phyloP scores from a whole-genome alignment of 2,329 filamentous ascomycete genomes.

The Onygenales sp. region DNA sequence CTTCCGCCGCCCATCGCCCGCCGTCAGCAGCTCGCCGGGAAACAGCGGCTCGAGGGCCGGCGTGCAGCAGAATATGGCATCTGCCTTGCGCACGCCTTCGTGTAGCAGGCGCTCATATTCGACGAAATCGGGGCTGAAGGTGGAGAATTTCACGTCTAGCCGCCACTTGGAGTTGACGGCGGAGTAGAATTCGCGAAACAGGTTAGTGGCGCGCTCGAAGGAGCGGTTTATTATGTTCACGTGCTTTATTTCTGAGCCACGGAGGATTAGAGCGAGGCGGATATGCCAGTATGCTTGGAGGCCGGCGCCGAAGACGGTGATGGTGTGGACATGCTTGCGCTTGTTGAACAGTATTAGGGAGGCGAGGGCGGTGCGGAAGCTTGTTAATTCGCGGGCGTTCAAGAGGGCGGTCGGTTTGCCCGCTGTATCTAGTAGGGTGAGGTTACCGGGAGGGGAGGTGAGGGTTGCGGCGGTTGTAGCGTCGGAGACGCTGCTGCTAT shows the following conservation, averaged over 20 bases:
- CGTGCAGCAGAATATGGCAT: conserved; percentile 84
- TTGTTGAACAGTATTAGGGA: conserved; percentile 51
- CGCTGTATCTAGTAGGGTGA: conserved; percentile 49
- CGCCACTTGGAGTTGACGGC: conserved; percentile 51
- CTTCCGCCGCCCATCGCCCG: conserved; percentile 32
- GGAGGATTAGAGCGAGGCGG: conserved; percentile 64
- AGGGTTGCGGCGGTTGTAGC: conserved; percentile 24
- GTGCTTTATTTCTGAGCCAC: conserved; percentile 58
- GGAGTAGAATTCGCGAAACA: conserved; percentile 47
- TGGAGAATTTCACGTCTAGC: conserved; percentile 56
- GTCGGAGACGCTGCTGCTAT: conserved; percentile 16
- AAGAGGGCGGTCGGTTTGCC: conserved; percentile 54
- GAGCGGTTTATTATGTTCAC: conserved; percentile 74
- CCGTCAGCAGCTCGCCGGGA: conserved; percentile 59
- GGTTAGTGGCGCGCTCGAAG: conserved; percentile 34
- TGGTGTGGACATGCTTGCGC: conserved; percentile 60
- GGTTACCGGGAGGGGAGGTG: conserved; percentile 45
- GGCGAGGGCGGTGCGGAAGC: conserved; percentile 58
- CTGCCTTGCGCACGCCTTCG: conserved; percentile 58
- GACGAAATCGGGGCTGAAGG: conserved; percentile 60
- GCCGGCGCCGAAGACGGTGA: conserved; percentile 80
- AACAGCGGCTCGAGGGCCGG: conserved; percentile 68
- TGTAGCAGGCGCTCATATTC: conserved; percentile 62
- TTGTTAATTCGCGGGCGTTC: conserved; percentile 59
- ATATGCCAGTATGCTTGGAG: conserved; percentile 94